These are phyloP conservation scores for Citrus unshiu DNA, from an alignment of 345 rosid genomes.

Conservation along the genomic window DNA sequence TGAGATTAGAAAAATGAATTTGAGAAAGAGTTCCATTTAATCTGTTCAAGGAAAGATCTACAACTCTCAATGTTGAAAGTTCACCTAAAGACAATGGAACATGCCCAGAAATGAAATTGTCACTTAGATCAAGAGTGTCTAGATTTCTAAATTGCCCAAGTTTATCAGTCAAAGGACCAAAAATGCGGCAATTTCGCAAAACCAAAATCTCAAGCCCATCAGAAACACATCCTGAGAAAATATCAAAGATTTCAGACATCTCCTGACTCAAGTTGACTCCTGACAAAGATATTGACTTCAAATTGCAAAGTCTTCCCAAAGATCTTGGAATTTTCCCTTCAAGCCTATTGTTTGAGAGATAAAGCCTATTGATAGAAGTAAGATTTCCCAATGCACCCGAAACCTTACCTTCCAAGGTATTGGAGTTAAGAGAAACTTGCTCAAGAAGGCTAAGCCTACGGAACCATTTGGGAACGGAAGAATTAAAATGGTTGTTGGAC, in stretches of 20 bases:
- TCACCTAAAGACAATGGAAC: not conserved
- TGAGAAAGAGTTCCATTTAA: constrained; percentile 6
- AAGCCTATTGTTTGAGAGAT: not conserved
- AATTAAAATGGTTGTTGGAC: not conserved
- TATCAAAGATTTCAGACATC: constrained; percentile 1
- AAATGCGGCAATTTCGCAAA: not conserved
- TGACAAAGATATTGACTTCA: not conserved
- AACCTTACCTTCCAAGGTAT: constrained; percentile 7
- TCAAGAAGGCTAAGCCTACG: not conserved
- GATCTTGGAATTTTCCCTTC: constrained; percentile 8
- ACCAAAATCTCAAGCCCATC: not conserved
- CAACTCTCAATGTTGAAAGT: not conserved
- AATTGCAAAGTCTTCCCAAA: constrained; percentile 1
- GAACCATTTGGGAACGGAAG: constrained; percentile 9
- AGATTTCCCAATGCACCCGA: constrained; percentile 15
- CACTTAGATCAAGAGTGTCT: not conserved
- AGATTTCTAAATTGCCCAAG: not conserved
- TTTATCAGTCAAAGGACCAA: not conserved
- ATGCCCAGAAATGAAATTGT: not conserved
- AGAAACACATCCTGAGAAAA: not conserved
- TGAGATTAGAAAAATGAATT: constrained; percentile 26
- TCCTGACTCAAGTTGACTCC: not conserved
- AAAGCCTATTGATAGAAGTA: constrained; percentile 5
- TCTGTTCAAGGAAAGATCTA: not conserved
- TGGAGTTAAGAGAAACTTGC: not conserved